These are phyloP conservation scores for Lonicera japonica DNA, from an alignment of 129 eudicot genomes.

Conservation along the genomic window DNA sequence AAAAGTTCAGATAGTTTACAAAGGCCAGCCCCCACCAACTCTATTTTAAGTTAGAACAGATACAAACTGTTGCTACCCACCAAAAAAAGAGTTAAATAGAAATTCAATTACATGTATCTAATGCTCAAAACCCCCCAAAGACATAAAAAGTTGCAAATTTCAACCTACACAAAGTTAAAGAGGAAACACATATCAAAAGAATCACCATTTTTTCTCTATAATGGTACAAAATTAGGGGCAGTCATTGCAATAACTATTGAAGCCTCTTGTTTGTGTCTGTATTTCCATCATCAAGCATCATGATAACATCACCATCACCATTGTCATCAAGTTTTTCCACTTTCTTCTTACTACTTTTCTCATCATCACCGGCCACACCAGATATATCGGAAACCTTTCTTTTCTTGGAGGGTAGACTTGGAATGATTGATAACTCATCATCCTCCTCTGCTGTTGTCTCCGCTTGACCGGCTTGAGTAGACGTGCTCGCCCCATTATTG, in stretches of 20 bases:
- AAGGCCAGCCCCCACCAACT: slow-evolving; percentile 1
- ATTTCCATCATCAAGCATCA: slow-evolving; percentile 47
- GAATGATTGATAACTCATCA: slow-evolving; percentile 38
- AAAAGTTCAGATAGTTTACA: background rate
- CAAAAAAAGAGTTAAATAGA: background rate
- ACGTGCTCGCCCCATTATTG: slow-evolving; percentile 62
- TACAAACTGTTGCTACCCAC: background rate
- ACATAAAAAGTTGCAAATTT: slow-evolving; percentile 1
- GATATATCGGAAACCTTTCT: slow-evolving; percentile 62
- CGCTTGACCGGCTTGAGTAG: slow-evolving; percentile 24
- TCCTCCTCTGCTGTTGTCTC: slow-evolving; percentile 32
- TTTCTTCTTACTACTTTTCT: slow-evolving; percentile 37
- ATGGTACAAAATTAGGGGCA: slow-evolving; percentile 27
- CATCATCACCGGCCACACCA: slow-evolving; percentile 15
- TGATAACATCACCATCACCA: slow-evolving; percentile 33
- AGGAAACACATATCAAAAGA: slow-evolving; percentile 11
- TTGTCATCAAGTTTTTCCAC: slow-evolving; percentile 28
- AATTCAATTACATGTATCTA: slow-evolving; percentile 3
- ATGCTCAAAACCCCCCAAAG: slow-evolving; percentile 5
- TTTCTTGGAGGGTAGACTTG: slow-evolving; percentile 39
- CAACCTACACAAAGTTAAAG: slow-evolving; percentile 12
- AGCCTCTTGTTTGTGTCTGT: slow-evolving; percentile 23
- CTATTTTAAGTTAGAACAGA: slow-evolving; percentile 6
- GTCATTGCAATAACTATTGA: slow-evolving; percentile 14
- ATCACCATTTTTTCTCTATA: slow-evolving; percentile 20